Conservation (phyloP, 768 basidiomycete species). For the Boletus reticuloceps region DNA sequence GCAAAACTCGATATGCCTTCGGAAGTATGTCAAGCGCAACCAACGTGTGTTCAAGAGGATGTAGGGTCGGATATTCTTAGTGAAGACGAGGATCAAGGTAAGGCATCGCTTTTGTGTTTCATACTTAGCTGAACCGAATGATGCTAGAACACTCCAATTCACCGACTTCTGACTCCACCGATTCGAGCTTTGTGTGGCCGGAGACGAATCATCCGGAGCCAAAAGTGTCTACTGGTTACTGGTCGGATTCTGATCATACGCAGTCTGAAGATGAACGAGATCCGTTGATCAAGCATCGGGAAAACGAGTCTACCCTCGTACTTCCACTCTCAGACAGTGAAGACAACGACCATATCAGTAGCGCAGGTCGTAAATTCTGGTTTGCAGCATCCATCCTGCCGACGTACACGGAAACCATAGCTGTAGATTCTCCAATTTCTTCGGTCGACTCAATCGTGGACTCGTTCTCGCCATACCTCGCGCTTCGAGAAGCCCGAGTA, state of each 20-base stretch:
- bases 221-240: slow-evolving; percentile 20
- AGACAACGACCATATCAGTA: neutral
- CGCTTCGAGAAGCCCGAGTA: slow-evolving; percentile 39
- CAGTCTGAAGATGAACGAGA: slow-evolving; percentile 21
- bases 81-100: slow-evolving; percentile 17
- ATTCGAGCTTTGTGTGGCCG: slow-evolving; percentile 10
- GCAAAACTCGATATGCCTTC: slow-evolving; percentile 20
- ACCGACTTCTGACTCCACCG: slow-evolving; percentile 8
- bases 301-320: slow-evolving; percentile 14
- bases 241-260: slow-evolving; percentile 18
- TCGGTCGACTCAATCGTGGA: slow-evolving; percentile 42
- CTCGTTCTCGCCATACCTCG: slow-evolving; percentile 54
- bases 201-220: slow-evolving; percentile 6
- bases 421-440: slow-evolving; percentile 24
- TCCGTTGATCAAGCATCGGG: slow-evolving; percentile 8
- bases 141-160: slow-evolving; percentile 10
- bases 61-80: neutral
- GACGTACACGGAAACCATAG: slow-evolving; percentile 42
- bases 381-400: slow-evolving; percentile 40
- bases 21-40: neutral
- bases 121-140: neutral
- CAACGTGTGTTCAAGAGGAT: neutral
- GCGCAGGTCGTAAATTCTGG: slow-evolving; percentile 23
- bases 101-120: neutral
- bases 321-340: slow-evolving; percentile 20